These are phyloP conservation scores for Wickerhamiella sorbophila DNA, from an alignment of 805 yeast species.

Conservation along the genomic window DNA sequence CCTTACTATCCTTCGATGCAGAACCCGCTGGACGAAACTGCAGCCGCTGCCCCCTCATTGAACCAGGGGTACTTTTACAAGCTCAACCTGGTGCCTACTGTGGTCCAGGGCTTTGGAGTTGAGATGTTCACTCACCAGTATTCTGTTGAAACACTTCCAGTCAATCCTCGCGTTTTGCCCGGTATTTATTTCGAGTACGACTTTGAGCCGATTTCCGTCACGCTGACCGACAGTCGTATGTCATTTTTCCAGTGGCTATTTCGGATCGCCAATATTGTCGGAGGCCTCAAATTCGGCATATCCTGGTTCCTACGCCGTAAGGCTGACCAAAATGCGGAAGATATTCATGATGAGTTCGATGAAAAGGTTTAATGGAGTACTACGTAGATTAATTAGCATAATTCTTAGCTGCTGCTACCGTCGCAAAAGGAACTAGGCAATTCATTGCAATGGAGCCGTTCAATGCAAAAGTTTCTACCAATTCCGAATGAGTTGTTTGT, in stretches of 20 bases:
- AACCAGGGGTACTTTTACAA: constrained; percentile 45
- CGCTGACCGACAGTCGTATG: constrained; percentile 55
- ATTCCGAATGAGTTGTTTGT: too few relatives aligned
- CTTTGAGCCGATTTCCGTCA: constrained; percentile 72
- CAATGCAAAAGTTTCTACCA: too few relatives aligned
- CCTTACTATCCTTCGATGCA: constrained; percentile 71
- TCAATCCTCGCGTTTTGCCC: constrained; percentile 28
- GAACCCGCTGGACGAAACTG: constrained; percentile 78
- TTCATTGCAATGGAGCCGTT: not conserved
- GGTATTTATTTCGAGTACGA: constrained; percentile 77
- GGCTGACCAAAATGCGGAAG: not conserved
- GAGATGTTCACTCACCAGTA: constrained; percentile 74
- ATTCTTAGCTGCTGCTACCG: not conserved
- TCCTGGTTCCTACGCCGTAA: constrained; percentile 1
- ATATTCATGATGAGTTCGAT: not conserved
- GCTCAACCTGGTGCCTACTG: constrained; percentile 72
- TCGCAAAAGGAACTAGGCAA: not conserved
- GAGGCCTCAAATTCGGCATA: constrained; percentile 44
- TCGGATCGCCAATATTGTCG: constrained; percentile 63
- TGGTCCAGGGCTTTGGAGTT: constrained; percentile 47
- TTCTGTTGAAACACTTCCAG: constrained; percentile 27
- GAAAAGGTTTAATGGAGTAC: not conserved
- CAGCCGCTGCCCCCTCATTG: constrained; percentile 35
- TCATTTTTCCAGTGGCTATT: constrained; percentile 67
- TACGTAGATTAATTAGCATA: not conserved